These are phyloP conservation scores for Penicillium lividum DNA, from an alignment of 495 filamentous ascomycete genomes.

Conservation along the genomic window DNA sequence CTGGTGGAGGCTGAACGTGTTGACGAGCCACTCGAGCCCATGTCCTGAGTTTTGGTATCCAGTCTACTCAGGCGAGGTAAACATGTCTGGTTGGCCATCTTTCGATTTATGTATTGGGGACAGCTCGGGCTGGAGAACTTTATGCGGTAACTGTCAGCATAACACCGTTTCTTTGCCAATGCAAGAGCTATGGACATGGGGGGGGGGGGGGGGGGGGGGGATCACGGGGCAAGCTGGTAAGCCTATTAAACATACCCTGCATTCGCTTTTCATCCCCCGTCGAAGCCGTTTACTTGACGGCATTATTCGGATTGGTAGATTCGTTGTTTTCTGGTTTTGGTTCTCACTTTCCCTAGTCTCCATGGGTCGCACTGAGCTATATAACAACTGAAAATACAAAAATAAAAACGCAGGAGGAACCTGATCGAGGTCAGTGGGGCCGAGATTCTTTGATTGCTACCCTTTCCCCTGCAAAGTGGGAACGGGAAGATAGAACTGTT, in stretches of 20 bases:
- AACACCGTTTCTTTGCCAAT: not conserved
- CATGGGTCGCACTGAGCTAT: not conserved
- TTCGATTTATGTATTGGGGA: not conserved
- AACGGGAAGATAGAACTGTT: not conserved
- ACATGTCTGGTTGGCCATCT: not conserved
- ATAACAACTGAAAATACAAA: not conserved
- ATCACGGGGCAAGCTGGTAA: no score
- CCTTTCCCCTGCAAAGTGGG: no score
- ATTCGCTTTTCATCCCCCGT: not conserved
- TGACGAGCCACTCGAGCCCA: not conserved
- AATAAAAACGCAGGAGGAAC: not conserved
- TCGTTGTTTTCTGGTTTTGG: not conserved
- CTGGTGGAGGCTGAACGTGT: not conserved
- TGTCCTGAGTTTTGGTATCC: not conserved
- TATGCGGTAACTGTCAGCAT: not conserved
- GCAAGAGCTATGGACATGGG: slow-evolving; percentile 7
- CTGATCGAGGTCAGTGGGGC: not conserved
- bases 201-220: no score
- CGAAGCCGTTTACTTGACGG: not conserved
- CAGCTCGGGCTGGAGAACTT: slow-evolving; percentile 1
- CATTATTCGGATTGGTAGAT: not conserved
- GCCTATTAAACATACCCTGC: not conserved
- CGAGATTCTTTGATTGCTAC: no score
- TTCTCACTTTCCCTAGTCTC: no score
- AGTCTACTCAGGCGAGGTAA: not conserved